phyloP scores from a whole-genome alignment of 495 filamentous ascomycete genomes.

The Penicillium cosmopolitanum region DNA sequence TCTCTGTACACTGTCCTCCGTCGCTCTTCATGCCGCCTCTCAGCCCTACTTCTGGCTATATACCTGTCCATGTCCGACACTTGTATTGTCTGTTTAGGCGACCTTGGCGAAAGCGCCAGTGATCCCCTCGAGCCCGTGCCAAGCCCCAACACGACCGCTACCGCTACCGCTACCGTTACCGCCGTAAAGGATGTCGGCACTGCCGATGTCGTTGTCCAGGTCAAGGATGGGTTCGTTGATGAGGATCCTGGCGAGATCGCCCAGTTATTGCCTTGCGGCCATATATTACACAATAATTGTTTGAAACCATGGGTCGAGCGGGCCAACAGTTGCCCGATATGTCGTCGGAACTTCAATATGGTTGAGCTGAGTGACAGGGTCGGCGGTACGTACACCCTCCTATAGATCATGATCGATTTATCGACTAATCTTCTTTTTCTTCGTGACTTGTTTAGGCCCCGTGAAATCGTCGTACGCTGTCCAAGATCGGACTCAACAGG shows the following conservation, averaged over 20 bases:
- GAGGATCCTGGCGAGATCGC: constrained; percentile 59
- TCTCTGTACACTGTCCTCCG: constrained; percentile 32
- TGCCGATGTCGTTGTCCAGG: constrained; percentile 20
- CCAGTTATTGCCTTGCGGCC: constrained; percentile 74
- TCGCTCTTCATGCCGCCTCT: constrained; percentile 54
- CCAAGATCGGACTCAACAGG: constrained; percentile 85
- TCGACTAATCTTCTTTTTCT: constrained; percentile 1
- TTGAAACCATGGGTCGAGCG: constrained; percentile 91
- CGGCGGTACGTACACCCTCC: constrained; percentile 65
- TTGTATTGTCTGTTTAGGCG: constrained; percentile 95
- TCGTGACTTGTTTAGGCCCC: constrained; percentile 54
- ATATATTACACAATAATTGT: constrained; percentile 89
- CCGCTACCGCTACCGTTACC: not conserved
- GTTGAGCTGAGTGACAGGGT: constrained; percentile 79
- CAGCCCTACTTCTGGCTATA: constrained; percentile 35
- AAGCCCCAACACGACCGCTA: constrained; percentile 39
- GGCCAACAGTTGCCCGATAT: constrained; percentile 97
- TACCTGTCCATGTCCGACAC: constrained; percentile 78
- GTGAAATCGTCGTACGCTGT: constrained; percentile 82
- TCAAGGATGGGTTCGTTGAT: constrained; percentile 38
- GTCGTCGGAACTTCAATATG: constrained; percentile 84
- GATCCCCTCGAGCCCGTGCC: constrained; percentile 51
- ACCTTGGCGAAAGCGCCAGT: constrained; percentile 69
- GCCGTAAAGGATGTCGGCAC: not conserved
- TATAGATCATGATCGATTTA: constrained; percentile 1